Percentiles rank a stretch among this genome's conserved stretches.
Conservation (phyloP, 73 alveolate species). For the Paramecium caudatum region DNA sequence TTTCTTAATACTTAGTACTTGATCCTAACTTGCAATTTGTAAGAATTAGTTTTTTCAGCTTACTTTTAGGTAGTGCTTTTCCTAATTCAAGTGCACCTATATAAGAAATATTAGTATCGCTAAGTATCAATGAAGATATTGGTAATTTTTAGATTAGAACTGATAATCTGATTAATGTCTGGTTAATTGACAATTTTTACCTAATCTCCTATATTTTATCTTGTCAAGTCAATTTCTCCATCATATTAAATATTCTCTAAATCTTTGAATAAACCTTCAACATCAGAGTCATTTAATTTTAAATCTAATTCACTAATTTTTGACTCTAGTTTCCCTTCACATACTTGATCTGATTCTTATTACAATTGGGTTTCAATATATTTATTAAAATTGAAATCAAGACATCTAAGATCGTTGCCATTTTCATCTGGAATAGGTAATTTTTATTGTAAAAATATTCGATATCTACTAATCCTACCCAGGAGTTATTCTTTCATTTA, state of each 20-base stretch:
- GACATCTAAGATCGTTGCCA: conserved; percentile 38
- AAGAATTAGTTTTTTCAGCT: neutral
- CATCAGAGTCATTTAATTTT: conserved; percentile 58
- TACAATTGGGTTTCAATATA: neutral
- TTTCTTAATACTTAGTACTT: conserved; percentile 12
- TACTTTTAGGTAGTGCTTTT: neutral
- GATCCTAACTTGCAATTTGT: conserved; percentile 28
- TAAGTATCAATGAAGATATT: neutral
- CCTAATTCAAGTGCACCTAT: conserved; percentile 61
- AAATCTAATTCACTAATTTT: conserved; percentile 7
- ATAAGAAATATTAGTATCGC: neutral
- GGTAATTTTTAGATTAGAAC: conserved; percentile 33
- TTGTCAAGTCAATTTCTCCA: conserved; percentile 13
- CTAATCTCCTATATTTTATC: conserved; percentile 43
- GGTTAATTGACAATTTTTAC: neutral
- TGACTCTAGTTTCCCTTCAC: neutral
- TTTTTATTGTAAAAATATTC: conserved; percentile 33
- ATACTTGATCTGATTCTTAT: neutral
- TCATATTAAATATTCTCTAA: neutral
- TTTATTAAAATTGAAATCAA: conserved; percentile 48
- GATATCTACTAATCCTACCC: conserved; percentile 49
- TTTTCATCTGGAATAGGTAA: conserved; percentile 37
- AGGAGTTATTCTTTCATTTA: conserved; percentile 61
- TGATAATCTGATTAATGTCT: conserved; percentile 38
- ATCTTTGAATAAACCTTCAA: conserved; percentile 26